Evolutionary conservation across 1,284 basidiomycete genomes (phyloP).

Genomic region (Afroboletus lepidellus): DNA sequence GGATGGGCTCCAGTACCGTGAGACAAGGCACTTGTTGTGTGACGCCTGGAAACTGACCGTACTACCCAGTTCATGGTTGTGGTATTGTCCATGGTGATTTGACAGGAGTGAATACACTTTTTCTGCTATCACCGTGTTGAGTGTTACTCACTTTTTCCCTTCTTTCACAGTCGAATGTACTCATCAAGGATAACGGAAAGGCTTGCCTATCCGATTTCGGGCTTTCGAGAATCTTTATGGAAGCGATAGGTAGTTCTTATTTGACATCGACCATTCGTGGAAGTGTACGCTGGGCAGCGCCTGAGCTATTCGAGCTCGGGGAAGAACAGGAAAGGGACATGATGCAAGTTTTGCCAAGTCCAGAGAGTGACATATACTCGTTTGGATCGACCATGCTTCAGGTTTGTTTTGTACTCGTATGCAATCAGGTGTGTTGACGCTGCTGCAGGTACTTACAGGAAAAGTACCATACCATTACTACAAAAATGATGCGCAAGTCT

Average conservation of each 20-base stretch:
- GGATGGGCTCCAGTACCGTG: slow-evolving; percentile 24
- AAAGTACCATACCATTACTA: slow-evolving; percentile 28
- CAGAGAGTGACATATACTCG: slow-evolving; percentile 25
- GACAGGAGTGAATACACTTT: slow-evolving; percentile 20
- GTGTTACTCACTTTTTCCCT: slow-evolving; percentile 2
- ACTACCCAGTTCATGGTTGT: slow-evolving; percentile 17
- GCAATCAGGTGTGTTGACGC: neutral
- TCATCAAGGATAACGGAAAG: slow-evolving; percentile 30
- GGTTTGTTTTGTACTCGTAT: slow-evolving; percentile 10
- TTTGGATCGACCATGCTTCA: slow-evolving; percentile 29
- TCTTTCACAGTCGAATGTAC: slow-evolving; percentile 30
- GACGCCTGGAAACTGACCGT: neutral
- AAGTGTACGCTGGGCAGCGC: slow-evolving; percentile 31
- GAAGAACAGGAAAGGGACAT: slow-evolving; percentile 6
- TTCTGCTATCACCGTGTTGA: neutral
- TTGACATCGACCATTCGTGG: slow-evolving; percentile 29
- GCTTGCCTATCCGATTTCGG: slow-evolving; percentile 29
- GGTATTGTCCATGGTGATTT: slow-evolving; percentile 27
- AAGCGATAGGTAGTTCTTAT: slow-evolving; percentile 30
- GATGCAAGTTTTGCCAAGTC: neutral
- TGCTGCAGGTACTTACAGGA: slow-evolving; percentile 20
- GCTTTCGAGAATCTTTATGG: slow-evolving; percentile 32
- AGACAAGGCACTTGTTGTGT: neutral
- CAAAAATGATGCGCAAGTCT: slow-evolving; percentile 23
- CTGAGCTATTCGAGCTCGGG: slow-evolving; percentile 22